A percentile compares a stretch with the other conserved stretches of the same genome.
Evolutionary conservation across 441 rosid genomes (phyloP).

Genomic region (Syzygium malaccense): DNA sequence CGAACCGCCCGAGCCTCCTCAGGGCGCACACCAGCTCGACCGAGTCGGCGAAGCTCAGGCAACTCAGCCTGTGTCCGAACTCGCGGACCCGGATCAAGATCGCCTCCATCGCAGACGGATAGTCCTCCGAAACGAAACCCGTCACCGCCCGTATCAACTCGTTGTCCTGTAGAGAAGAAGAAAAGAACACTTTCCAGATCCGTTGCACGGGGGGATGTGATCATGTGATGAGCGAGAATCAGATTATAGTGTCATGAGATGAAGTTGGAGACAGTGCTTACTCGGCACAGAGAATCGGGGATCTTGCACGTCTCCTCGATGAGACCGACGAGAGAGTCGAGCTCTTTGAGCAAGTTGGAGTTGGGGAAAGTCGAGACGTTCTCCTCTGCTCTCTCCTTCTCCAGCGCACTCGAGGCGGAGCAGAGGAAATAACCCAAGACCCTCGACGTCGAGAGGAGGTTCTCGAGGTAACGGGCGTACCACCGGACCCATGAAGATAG

Average conservation of each 20-base stretch:
- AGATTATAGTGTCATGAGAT: not conserved
- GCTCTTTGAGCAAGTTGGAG: conserved; percentile 38
- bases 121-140: conserved; percentile 47
- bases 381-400: conserved; percentile 45
- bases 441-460: conserved; percentile 50
- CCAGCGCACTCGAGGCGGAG: conserved; percentile 38
- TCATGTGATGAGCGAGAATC: not conserved
- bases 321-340: conserved; percentile 40
- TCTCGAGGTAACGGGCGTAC: conserved; percentile 69
- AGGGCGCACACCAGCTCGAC: conserved; percentile 54
- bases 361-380: conserved; percentile 42
- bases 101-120: conserved; percentile 40
- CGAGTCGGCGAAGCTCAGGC: conserved; percentile 48
- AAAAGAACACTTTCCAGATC: not conserved
- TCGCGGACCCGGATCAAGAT: conserved; percentile 43
- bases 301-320: conserved; percentile 44
- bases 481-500: conserved; percentile 83
- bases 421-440: conserved; percentile 53
- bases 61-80: conserved; percentile 40
- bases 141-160: conserved; percentile 26
- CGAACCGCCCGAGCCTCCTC: conserved; percentile 44
- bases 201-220: not conserved
- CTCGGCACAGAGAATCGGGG: conserved; percentile 23
- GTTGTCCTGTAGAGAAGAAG: conserved; percentile 12
- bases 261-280: not conserved